Conservation (phyloP, 495 filamentous ascomycete genomes). For the Aspergillus olivimuriae region DNA sequence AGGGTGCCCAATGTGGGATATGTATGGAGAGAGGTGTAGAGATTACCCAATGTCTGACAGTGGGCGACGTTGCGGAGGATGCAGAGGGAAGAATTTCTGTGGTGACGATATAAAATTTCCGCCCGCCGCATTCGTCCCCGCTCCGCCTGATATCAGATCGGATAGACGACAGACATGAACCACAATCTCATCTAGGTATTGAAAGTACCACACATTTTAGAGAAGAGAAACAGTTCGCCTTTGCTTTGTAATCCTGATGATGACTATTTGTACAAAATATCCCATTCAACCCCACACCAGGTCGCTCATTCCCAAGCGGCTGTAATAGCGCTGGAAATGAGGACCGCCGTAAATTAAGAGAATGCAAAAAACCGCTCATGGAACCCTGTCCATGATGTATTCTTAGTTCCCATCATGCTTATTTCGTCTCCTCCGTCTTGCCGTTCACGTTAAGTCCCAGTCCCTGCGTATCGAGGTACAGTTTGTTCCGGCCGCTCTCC, state of each 20-base stretch:
- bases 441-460: constrained; percentile 84
- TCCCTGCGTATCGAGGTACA: constrained; percentile 84
- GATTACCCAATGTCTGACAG: not conserved
- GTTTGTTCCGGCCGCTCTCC: constrained; percentile 85
- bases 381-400: constrained; percentile 1
- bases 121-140: constrained; percentile 34
- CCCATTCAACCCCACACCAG: constrained; percentile 21
- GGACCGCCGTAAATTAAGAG: constrained; percentile 5
- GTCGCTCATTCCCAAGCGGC: constrained; percentile 11
- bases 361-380: no score
- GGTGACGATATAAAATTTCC: constrained; percentile 15
- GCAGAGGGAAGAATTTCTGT: constrained; percentile 8
- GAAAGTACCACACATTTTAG: constrained; percentile 13
- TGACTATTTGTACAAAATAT: constrained; percentile 42
- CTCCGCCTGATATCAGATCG: no score
- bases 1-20: no score
- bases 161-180: not conserved
- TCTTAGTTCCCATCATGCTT: constrained; percentile 14
- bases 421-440: constrained; percentile 26
- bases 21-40: not conserved
- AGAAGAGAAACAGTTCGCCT: constrained; percentile 38
- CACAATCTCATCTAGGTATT: not conserved
- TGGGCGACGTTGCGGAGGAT: constrained; percentile 1
- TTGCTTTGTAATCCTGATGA: constrained; percentile 25
- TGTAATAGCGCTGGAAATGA: constrained; percentile 18